phyloP scores from a whole-genome alignment of 306 rosid species.

The Rubus idaeus region DNA sequence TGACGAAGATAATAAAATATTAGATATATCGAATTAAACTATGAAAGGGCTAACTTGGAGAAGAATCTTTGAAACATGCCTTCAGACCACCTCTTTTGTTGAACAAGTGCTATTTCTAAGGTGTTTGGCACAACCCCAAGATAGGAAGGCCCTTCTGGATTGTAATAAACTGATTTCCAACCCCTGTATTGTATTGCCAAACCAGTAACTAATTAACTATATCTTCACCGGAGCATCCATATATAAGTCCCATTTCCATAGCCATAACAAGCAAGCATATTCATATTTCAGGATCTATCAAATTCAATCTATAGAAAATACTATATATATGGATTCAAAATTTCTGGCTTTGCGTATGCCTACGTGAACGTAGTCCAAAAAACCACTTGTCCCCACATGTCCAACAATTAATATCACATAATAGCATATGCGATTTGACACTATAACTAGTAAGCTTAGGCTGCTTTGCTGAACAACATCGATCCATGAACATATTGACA shows the following conservation, averaged over 20 bases:
- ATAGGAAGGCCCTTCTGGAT: slow-evolving; percentile 54
- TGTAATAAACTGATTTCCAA: slow-evolving; percentile 69
- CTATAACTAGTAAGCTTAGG: background rate
- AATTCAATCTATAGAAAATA: too few species aligned
- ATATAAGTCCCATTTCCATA: slow-evolving; percentile 62
- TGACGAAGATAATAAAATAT: too few species aligned
- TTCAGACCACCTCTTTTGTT: slow-evolving; percentile 63
- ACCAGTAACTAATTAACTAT: slow-evolving; percentile 52
- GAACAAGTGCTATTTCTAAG: slow-evolving; percentile 44
- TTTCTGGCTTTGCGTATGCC: slow-evolving; percentile 12
- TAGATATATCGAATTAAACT: too few species aligned
- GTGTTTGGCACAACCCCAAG: slow-evolving; percentile 67
- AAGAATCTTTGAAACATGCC: slow-evolving; percentile 59
- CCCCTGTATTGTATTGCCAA: slow-evolving; percentile 59
- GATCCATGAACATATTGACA: background rate
- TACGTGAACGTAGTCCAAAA: background rate
- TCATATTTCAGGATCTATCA: too few species aligned
- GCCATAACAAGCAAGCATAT: background rate
- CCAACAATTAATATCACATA: background rate
- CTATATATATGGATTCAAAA: background rate
- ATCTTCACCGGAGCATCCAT: slow-evolving; percentile 69
- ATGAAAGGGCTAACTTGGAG: slow-evolving; percentile 76
- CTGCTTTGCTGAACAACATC: too few species aligned
- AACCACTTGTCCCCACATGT: slow-evolving; percentile 1
- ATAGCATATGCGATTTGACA: background rate